phyloP scores from a whole-genome alignment of 2,329 filamentous ascomycete genomes.

The Decorospora gaudefroyi region DNA sequence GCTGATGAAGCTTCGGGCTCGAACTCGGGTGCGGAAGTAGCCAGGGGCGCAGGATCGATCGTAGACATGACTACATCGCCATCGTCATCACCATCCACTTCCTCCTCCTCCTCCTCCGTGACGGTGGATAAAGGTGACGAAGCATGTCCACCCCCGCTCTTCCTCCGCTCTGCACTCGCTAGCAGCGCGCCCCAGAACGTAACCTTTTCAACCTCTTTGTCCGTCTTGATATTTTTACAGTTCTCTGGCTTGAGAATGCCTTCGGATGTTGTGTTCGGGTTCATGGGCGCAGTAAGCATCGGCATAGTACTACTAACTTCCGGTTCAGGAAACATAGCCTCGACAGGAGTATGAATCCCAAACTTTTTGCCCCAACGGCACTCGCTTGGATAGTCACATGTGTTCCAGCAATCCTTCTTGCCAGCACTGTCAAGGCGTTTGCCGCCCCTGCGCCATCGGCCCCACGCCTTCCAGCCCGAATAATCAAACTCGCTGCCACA shows the following conservation, averaged over 20 bases:
- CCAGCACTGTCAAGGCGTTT: too few species aligned
- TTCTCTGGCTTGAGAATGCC: constrained; percentile 23
- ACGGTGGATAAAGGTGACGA: constrained; percentile 25
- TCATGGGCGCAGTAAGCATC: constrained; percentile 3
- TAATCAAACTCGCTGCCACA: constrained; percentile 61
- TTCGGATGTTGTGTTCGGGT: constrained; percentile 13
- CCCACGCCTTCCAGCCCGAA: constrained; percentile 55
- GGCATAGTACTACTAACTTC: not conserved
- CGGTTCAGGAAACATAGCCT: constrained; percentile 3
- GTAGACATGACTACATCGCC: constrained; percentile 9
- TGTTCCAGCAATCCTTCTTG: constrained; percentile 50
- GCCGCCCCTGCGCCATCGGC: constrained; percentile 49
- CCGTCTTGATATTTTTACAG: constrained; percentile 2
- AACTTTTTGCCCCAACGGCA: constrained; percentile 48
- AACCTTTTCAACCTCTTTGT: constrained; percentile 17
- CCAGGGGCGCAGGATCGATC: not conserved
- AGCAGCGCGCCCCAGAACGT: constrained; percentile 35
- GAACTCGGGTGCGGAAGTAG: not conserved
- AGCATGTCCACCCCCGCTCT: constrained; percentile 6
- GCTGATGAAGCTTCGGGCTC: not conserved
- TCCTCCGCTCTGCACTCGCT: constrained; percentile 35
- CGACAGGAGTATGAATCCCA: constrained; percentile 34
- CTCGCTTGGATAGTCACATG: constrained; percentile 54
- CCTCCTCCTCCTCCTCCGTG: constrained; percentile 7
- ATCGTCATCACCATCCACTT: constrained; percentile 3